Base-by-base conservation (phyloP, 176 grass and related monocot species). In the Guadua angustifolia region DNA sequence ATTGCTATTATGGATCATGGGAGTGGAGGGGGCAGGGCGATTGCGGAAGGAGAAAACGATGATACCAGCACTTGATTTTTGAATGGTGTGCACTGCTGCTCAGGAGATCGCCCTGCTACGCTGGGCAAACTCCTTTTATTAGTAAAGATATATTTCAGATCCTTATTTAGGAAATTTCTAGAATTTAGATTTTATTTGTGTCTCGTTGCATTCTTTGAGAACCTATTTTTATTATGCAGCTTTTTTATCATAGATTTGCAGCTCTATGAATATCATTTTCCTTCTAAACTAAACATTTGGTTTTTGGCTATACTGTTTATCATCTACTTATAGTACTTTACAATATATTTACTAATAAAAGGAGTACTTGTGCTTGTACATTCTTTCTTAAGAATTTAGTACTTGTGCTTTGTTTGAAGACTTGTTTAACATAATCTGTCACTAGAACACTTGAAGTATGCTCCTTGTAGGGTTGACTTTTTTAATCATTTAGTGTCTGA, bases 401-500 rank as follows among this genome's bases (percentile, higher is more conserved):
- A 51, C 21, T 4, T 77, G 10, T 57, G 47, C 82, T 86, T 11
- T 44, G 14, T 29, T 38, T 59, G 38, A 82, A 58, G 50, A 58
- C 16, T 74, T 42, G 19, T 51, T 90, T 73, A 67, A 53, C 36
- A 52, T 66, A 67, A 68, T 68, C 18, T 79, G n/a, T 43, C 9
- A 25, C 40, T 74, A 79, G 40, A 83, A 25, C 17, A 43, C 12
- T 74, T 78, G 38, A 53, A 90, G 32, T 49, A 51, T 52, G 50
- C 59, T 83, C 57, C 40, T 86, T 66, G 79, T 78, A 78, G 46
- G 43, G 78, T 86, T 82, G 40, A 58, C 24, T 52, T 62, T 85
- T 83, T 69, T 25, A 35, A 79, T 83, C 10, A 17, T 75, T 85
- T 86, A 83, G 51, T 56, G 35, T 57, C 79, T 86, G 73, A 78